Percentiles rank a stretch among this genome's conserved stretches.
These are phyloP conservation scores for Purpureocillium takamizusanense DNA, from an alignment of 2,329 filamentous ascomycete species.

Conservation along the genomic window DNA sequence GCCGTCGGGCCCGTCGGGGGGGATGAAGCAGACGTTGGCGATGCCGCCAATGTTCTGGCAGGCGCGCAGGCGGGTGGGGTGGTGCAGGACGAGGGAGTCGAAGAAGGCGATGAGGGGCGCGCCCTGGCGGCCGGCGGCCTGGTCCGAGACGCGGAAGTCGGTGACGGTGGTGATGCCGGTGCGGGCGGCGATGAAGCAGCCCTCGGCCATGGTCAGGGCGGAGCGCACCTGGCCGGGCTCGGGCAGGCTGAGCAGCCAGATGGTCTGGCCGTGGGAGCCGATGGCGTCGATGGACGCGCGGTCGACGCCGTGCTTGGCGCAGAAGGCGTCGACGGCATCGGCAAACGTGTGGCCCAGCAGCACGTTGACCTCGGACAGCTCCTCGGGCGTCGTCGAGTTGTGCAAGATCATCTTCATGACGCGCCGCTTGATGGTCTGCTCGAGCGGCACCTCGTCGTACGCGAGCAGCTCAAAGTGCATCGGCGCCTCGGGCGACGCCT, in stretches of 20 bases:
- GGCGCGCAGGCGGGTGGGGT: constrained; percentile 45
- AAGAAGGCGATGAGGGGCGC: constrained; percentile 43
- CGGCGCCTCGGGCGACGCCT: constrained; percentile 38
- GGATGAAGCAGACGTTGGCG: constrained; percentile 52
- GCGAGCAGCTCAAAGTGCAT: constrained; percentile 49
- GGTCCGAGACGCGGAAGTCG: constrained; percentile 41
- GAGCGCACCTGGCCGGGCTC: constrained; percentile 33
- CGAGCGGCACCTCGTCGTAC: constrained; percentile 47
- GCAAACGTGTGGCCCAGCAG: constrained; percentile 49
- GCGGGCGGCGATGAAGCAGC: constrained; percentile 40
- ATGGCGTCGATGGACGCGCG: constrained; percentile 41
- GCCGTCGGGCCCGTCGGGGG: constrained; percentile 23
- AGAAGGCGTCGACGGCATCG: constrained; percentile 40
- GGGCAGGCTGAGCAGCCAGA: constrained; percentile 47
- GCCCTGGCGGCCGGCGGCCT: constrained; percentile 36
- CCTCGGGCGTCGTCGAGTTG: constrained; percentile 41
- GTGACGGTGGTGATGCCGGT: constrained; percentile 50
- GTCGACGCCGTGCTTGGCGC: constrained; percentile 29
- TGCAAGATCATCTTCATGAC: constrained; percentile 49
- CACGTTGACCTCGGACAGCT: constrained; percentile 47
- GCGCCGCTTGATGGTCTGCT: constrained; percentile 42
- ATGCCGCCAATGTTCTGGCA: constrained; percentile 56
- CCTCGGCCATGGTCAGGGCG: constrained; percentile 49
- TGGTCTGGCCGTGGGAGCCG: constrained; percentile 50
- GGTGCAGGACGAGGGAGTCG: constrained; percentile 37